Conservation (phyloP, 176 grass and related monocot species). For the Guadua angustifolia region DNA sequence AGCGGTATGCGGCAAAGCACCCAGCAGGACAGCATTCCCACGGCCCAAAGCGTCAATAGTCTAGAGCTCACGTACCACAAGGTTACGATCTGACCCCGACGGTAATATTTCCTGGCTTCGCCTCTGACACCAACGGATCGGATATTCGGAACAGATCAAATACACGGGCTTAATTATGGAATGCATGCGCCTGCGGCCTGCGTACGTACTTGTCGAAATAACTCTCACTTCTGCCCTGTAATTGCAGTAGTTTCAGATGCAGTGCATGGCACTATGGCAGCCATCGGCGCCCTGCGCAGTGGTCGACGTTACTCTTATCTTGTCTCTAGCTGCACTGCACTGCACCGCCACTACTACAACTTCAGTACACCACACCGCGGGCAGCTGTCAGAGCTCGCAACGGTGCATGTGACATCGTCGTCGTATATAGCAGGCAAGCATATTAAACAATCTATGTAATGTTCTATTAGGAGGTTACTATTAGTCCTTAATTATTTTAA, state of each 20-base stretch:
- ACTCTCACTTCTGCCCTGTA: neutral
- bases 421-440: too few relatives aligned
- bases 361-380: neutral
- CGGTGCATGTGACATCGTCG: neutral
- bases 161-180: neutral
- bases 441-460: too few relatives aligned
- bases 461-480: too few relatives aligned
- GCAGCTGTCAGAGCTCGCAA: neutral
- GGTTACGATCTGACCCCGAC: too few relatives aligned
- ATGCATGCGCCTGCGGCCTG: neutral
- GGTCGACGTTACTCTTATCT: too few relatives aligned
- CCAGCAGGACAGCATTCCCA: too few relatives aligned
- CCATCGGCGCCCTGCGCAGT: neutral
- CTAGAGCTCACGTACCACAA: too few relatives aligned
- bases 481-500: too few relatives aligned
- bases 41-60: too few relatives aligned
- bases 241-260: neutral
- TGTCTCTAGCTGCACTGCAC: neutral
- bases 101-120: too few relatives aligned
- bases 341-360: neutral
- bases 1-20: too few relatives aligned
- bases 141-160: neutral
- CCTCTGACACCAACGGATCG: neutral
- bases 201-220: conserved; percentile 1
- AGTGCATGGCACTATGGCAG: too few relatives aligned